Base-by-base conservation (phyloP, 2,329 filamentous ascomycete genomes). In the Diaporthe velutina region DNA sequence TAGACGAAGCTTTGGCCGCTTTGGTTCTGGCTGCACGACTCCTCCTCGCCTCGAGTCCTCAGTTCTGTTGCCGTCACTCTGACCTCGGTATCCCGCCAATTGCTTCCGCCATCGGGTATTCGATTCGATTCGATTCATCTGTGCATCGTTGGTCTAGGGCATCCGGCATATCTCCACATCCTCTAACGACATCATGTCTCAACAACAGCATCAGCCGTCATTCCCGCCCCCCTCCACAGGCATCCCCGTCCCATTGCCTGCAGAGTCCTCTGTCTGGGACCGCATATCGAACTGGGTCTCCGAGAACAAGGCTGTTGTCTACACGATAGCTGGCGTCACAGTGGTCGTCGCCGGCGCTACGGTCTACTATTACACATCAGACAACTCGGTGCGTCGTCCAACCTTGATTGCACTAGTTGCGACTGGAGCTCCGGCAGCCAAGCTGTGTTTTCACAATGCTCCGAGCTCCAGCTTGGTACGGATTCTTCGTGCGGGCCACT, bases 221-320 rank as follows among this genome's bases (percentile, higher is more conserved):
- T 84, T 78, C 81, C 82, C 70, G 81, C 84, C 82, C 84, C 87
- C 78, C 84, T 84, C 88, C 80, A 84, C 85, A 73, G 83, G 83
- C 77, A 83, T 82, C 75, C 83, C 85, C 74, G 82, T 91, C 71
- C 85, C 87, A 55, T 83, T 91, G 79, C 85, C 90, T 74, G 83
- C 87, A 78, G 90, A 93, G 76, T 90, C 93, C 75, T 93, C 94
- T 61, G 86, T 97, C 73, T 98, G 95, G 95, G 95, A 98, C 84
- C 93, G 96, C 81, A 88, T 98, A 85, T 93, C 95, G 78, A 93
- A 88, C 82, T 99, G 97, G 96, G 95, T 94, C 19, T 94, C 95
- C 3, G 96, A 98, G 83, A 96, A 99, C 87, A 98, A 98, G 88
- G 94, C 95, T 64, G 90, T 96, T 72, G 96, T 98, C 77, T 99